These are phyloP conservation scores for Phytophthora sansomeana DNA, from an alignment of 352 stramenopile species.

Conservation along the genomic window DNA sequence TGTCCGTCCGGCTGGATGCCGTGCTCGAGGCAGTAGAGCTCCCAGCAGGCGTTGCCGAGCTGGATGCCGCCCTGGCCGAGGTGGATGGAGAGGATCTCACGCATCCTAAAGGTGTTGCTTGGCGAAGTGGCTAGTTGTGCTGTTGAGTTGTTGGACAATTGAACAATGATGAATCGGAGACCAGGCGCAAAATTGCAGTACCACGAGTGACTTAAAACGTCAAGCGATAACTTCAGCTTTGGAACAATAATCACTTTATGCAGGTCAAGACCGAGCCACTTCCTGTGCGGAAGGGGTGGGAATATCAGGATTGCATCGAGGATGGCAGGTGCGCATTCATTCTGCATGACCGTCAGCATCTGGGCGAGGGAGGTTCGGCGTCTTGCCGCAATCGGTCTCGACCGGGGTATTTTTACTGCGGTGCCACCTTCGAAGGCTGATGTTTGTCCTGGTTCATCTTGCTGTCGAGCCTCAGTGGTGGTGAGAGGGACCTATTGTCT, in stretches of 20 bases:
- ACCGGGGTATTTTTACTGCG: no score
- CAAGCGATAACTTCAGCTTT: conserved; percentile 10
- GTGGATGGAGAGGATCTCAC: conserved; percentile 97
- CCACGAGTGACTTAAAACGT: conserved; percentile 2
- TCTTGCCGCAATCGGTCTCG: conserved; percentile 6
- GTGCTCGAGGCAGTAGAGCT: conserved; percentile 93
- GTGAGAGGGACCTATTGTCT: no score
- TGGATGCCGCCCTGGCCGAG: conserved; percentile 93
- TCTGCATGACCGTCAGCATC: conserved; percentile 23
- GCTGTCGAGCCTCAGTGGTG: neutral
- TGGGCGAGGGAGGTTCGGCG: conserved; percentile 10
- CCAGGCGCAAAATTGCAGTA: neutral
- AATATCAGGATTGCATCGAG: neutral
- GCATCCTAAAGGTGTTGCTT: conserved; percentile 58
- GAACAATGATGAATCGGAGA: conserved; percentile 20
- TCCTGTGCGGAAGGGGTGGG: no score
- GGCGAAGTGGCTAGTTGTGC: neutral
- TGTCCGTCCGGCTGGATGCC: conserved; percentile 94
- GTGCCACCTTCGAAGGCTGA: no score
- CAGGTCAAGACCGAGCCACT: neutral
- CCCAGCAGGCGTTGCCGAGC: conserved; percentile 91
- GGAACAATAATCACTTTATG: conserved; percentile 9
- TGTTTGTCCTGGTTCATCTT: neutral
- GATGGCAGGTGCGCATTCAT: conserved; percentile 20
- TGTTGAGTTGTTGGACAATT: conserved; percentile 22